Evolutionary conservation across 2,329 filamentous ascomycete genomes (phyloP), one percentile per base, ranked within the genome.

Genomic region (Curvularia spicifera): DNA sequence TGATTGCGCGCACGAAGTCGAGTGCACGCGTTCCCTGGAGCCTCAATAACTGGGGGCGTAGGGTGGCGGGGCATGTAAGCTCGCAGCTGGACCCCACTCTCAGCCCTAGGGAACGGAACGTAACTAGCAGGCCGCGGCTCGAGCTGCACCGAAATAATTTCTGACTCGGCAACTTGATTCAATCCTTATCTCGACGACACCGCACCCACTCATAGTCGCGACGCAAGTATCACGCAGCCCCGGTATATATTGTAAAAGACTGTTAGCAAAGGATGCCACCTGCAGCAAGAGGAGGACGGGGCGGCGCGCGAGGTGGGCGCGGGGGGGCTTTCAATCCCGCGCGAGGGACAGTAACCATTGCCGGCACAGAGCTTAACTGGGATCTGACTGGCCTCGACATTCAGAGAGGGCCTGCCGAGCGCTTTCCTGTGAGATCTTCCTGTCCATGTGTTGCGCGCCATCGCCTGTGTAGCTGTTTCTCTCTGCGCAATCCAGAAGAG

Each of bases 341-440:
- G 45, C 73, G 70, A 48, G 70, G 72, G 6, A 74, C 67, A 35
- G 71, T 78, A 53, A 76, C 74, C 60, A 79, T 80, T 63, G 78
- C 72, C 37, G 79, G 79, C 54, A 76, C 78, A 7, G 78, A 80
- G 57, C 62, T 80, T 54, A 72, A 76, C 47, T 79, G 76, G 76
- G 78, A 78, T 56, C 68, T 78, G 53, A 68, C 68, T 54, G 76
- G 78, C 56, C 71, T 78, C 42, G 75, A 78, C 24, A 71, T 80
- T 5, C 69, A 76, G 56, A 75, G 70, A 44, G 74, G 72, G 43
- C 78, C 78, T 24, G 73, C 74, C 47, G 76, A 78, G 63, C 72
- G 74, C 51, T 80, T 78, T 68, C 78, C 78, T 52, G 77, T 78
- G 67, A 69, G 74, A 60, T 37, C 33, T 37, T 7, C 33, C 33